Percentiles rank a stretch among this genome's conserved stretches.
These are phyloP conservation scores for Trichodelitschia bisporula DNA, from an alignment of 495 filamentous ascomycete genomes.

Conservation along the genomic window DNA sequence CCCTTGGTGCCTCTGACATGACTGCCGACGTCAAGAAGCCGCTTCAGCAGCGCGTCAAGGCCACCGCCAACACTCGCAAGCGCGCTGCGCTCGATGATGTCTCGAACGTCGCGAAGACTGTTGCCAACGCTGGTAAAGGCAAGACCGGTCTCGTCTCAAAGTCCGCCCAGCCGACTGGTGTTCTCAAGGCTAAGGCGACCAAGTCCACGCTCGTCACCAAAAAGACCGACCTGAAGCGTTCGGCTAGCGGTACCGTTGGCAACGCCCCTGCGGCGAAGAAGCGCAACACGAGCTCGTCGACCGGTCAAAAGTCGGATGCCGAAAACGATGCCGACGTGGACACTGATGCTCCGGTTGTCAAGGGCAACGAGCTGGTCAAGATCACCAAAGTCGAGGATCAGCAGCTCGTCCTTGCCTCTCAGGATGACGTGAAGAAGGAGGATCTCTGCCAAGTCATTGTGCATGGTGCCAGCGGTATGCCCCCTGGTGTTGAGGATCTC, in stretches of 20 bases:
- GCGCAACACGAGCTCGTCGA: conserved; percentile 32
- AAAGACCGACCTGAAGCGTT: conserved; percentile 34
- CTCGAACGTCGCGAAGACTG: conserved; percentile 75
- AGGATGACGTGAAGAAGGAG: conserved; percentile 15
- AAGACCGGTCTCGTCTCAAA: conserved; percentile 12
- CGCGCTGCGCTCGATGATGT: conserved; percentile 49
- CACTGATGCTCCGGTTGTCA: conserved; percentile 25
- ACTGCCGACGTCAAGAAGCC: conserved; percentile 38
- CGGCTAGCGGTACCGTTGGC: conserved; percentile 50
- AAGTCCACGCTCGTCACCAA: conserved; percentile 28
- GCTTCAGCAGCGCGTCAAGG: conserved; percentile 53
- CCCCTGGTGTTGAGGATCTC: conserved; percentile 31
- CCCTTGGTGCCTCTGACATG: conserved; percentile 30
- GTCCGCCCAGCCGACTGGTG: conserved; percentile 35
- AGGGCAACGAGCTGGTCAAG: background rate
- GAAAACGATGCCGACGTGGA: conserved; percentile 30
- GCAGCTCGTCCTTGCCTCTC: conserved; percentile 3
- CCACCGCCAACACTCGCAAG: conserved; percentile 23
- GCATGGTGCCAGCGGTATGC: conserved; percentile 14
- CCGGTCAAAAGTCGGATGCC: conserved; percentile 28
- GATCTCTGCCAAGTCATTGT: no score
- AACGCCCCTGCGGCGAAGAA: conserved; percentile 29
- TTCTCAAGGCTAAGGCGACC: conserved; percentile 48
- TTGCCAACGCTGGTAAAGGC: conserved; percentile 41
- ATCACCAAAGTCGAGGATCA: conserved; percentile 26